Evolutionary conservation across 2,329 filamentous ascomycete species (phyloP), one percentile per base, ranked within the genome.

Genomic region (Venturiaceae sp.): DNA sequence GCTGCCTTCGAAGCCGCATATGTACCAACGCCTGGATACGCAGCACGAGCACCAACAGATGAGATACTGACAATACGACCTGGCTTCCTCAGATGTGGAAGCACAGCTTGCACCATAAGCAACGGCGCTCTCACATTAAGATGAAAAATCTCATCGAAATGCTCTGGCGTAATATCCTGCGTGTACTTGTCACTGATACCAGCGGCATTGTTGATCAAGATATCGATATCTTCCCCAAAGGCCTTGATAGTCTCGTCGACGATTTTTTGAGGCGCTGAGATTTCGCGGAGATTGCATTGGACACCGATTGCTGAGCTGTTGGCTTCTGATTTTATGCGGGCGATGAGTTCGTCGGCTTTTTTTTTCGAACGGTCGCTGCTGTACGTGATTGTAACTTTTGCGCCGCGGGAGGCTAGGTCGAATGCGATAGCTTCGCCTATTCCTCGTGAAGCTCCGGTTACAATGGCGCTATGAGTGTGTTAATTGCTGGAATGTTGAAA

Each of bases 1-100:
- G 82, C 83, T 0, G 80, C 81, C 65, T 86, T 86, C 4, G 77
- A 80, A 0, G 79, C 77, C 52, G 75, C 75, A 66, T 85, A 86
- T 2, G 83, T 66, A 1, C 76, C 72, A 2, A 80, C 62, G 0
- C 70, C 66, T 1, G 73, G 66, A 60, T 80, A 77, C 0, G 77
- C 79, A 2, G 63, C 63, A 0, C 82, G 71, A 1, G 74, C 76
- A 9, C 75, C 81, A 1, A 85, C 74, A 2, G 79, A 83, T 14
- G 75, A 75, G 60, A 86, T 77, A 68, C 84, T 85, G 70, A 85
- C 78, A 60, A 86, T 80, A 7, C 82, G 75, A 4, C 72, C 74
- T 3, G 73, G 71, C 3, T 68, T 63, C 33, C 71, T 70, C 1
- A 85, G 71, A 61, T 81, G 71, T 0, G 80, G 80, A 13, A 81